Conservation (phyloP, 371 early-diverging fungal genomes). For the Batkoa obscura region DNA sequence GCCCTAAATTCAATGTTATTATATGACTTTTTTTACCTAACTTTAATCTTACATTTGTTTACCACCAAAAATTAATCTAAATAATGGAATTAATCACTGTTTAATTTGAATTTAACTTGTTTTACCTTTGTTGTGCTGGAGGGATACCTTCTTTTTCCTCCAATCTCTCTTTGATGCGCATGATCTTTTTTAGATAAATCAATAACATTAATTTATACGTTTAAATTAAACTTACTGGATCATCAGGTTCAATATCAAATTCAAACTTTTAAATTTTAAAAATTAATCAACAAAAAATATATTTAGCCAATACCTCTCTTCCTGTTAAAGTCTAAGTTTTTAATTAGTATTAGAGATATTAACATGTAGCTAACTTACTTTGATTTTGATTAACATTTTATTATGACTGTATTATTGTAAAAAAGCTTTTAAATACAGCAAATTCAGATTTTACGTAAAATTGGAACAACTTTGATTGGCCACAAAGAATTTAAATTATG, state of each 20-base stretch:
- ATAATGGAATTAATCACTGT: not conserved
- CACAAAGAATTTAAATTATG: too few relatives aligned
- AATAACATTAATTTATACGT: not conserved
- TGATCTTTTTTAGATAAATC: conserved; percentile 26
- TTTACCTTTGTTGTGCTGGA: conserved; percentile 74
- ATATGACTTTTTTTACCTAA: not conserved
- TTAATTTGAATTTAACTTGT: not conserved
- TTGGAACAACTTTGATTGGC: too few relatives aligned
- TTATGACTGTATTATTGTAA: too few relatives aligned
- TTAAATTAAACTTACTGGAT: conserved; percentile 24
- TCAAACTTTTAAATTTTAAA: conserved; percentile 43
- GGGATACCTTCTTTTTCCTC: conserved; percentile 97
- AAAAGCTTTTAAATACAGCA: too few relatives aligned
- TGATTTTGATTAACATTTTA: conserved; percentile 69
- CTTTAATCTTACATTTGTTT: conserved; percentile 61
- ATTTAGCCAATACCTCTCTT: conserved; percentile 47
- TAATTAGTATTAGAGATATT: not conserved
- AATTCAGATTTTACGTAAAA: too few relatives aligned
- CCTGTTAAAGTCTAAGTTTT: conserved; percentile 72
- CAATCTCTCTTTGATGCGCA: conserved; percentile 80
- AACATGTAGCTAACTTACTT: conserved; percentile 29
- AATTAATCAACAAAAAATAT: conserved; percentile 2
- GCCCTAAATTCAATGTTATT: conserved; percentile 28
- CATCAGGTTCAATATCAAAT: conserved; percentile 75
- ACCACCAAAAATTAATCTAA: conserved; percentile 70